phyloP scores from a whole-genome alignment of 768 basidiomycete species.

The Fomitopsis pulvina region DNA sequence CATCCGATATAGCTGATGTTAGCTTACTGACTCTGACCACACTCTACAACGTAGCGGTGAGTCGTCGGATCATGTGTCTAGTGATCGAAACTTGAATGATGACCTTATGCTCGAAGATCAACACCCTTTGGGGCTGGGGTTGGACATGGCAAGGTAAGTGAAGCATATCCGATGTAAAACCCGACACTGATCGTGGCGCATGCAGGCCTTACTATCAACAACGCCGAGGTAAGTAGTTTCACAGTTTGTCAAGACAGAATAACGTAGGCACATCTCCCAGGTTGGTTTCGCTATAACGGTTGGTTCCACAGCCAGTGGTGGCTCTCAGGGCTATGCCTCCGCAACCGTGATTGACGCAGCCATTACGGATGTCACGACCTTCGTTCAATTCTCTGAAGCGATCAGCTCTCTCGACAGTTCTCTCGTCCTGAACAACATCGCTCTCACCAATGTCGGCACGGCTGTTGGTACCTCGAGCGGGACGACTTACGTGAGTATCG shows the following conservation, averaged over 20 bases:
- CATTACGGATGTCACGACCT: constrained; percentile 55
- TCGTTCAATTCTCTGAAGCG: constrained; percentile 45
- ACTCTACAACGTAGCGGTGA: constrained; percentile 6
- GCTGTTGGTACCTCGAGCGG: constrained; percentile 54
- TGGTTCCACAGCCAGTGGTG: constrained; percentile 11
- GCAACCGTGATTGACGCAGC: constrained; percentile 61
- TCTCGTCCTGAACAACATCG: constrained; percentile 58
- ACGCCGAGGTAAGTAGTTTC: constrained; percentile 27
- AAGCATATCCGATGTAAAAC: neutral
- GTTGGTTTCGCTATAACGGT: constrained; percentile 18
- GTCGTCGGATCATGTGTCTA: neutral
- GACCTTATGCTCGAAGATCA: constrained; percentile 6
- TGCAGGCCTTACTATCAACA: constrained; percentile 31
- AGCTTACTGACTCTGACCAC: neutral
- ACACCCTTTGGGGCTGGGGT: constrained; percentile 26
- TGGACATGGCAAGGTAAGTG: constrained; percentile 43
- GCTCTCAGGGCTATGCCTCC: constrained; percentile 37
- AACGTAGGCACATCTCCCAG: constrained; percentile 1
- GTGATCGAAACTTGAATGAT: neutral
- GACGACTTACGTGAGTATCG: constrained; percentile 28
- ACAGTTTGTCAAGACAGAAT: neutral
- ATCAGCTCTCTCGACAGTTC: constrained; percentile 46
- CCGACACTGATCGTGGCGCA: neutral
- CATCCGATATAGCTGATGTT: neutral
- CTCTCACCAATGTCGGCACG: constrained; percentile 50